Evolutionary conservation across 2,329 filamentous ascomycete genomes (phyloP), one percentile per base, ranked within the genome.

Genomic region (Emmonsiellopsis sp.): DNA sequence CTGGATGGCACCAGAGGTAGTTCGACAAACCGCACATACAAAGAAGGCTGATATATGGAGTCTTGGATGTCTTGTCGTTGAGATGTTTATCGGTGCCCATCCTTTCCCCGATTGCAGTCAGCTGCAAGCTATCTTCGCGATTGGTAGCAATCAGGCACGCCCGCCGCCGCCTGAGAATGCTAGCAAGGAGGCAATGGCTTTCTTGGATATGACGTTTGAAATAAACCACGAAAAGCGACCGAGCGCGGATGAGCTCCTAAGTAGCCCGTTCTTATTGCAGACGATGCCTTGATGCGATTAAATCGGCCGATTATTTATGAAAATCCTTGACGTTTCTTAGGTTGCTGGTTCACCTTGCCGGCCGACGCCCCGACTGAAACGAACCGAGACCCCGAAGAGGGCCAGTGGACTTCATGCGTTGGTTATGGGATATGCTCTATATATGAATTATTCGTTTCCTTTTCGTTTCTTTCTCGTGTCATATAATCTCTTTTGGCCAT

Each of bases 31-130:
- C 2, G 91, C 90, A 5, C 96, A 98, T 73, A 97, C 92, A 5
- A 89, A 92, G 73, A 97, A 97, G 74, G 93, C 93, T 11, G 93
- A 98, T 65, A 98, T 98, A 62, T 98, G 93, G 93, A 95, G 89
- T 45, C 81, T 98, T 27, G 93, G 93, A 36, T 98, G 93, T 68
- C 77, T 98, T 50, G 89, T 98, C 11, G 92, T 98, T 27, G 93
- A 98, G 75, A 98, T 98, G 93, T 95, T 97, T 79, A 97, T 93
- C 10, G 93, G 93, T 53, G 87, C 84, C 44, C 93, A 97, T 68
- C 93, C 93, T 1, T 96, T 96, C 78, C 93, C 93, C 0, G 92
- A 95, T 72, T 95, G 90, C 76, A 94, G 88, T 56, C 94, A 98
- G 71, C 77, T 98, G 58, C 93, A 98, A 69, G 93, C 93, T 56